Evolutionary conservation across 2,329 filamentous ascomycete species (phyloP).

Genomic region (Talaromyces albobiverticillius): DNA sequence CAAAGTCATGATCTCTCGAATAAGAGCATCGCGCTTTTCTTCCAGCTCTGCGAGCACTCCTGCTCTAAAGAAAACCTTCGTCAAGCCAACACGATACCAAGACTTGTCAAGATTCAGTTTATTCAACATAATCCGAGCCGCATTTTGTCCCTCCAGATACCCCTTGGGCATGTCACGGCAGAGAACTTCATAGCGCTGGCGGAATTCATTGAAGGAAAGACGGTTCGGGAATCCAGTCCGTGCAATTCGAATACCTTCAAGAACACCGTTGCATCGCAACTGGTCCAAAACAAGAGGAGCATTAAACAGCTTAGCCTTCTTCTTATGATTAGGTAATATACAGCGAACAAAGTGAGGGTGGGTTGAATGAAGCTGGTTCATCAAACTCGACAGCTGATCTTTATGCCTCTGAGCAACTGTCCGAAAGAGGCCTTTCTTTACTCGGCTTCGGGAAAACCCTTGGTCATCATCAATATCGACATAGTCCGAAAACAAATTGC

Average conservation of each 20-base stretch:
- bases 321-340: conserved; percentile 97
- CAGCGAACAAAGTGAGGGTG: conserved; percentile 98
- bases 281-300: conserved; percentile 93
- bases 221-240: conserved; percentile 95
- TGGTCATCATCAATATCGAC: conserved; percentile 73
- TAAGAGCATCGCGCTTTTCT: conserved; percentile 88
- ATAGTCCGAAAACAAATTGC: conserved; percentile 82
- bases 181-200: conserved; percentile 92
- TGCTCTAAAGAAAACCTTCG: conserved; percentile 96
- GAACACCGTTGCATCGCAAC: conserved; percentile 95
- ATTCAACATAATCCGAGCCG: conserved; percentile 81
- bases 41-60: conserved; percentile 95
- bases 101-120: conserved; percentile 81
- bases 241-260: conserved; percentile 97
- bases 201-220: conserved; percentile 87
- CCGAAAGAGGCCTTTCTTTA: conserved; percentile 96
- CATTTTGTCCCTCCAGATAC: conserved; percentile 85
- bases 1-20: conserved; percentile 86
- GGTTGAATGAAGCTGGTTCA: conserved; percentile 90
- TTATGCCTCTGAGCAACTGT: conserved; percentile 97
- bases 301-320: conserved; percentile 88
- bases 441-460: conserved; percentile 68
- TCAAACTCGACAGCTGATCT: conserved; percentile 93
- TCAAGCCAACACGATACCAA: conserved; percentile 88
- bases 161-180: conserved; percentile 85